phyloP scores from a whole-genome alignment of 2,329 filamentous ascomycete species.

The Phaeoacremonium minimum region DNA sequence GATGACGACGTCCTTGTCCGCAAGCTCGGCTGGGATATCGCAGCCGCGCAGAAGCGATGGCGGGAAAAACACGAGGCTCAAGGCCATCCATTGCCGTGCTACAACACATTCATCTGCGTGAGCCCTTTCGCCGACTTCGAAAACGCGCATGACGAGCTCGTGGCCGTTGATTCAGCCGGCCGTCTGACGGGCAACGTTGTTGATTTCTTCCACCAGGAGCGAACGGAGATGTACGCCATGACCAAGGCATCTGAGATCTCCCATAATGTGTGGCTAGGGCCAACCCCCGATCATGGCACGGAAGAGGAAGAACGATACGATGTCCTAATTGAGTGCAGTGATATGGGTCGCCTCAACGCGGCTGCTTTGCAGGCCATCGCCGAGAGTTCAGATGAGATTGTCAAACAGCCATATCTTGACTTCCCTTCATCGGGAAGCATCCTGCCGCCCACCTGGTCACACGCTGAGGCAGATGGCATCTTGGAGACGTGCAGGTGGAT shows the following conservation, averaged over 20 bases:
- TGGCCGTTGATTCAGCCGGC: slow-evolving; percentile 71
- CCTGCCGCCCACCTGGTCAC: slow-evolving; percentile 76
- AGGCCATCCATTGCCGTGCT: slow-evolving; percentile 54
- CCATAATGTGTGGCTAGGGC: slow-evolving; percentile 84
- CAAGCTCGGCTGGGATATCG: slow-evolving; percentile 64
- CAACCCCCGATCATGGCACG: slow-evolving; percentile 68
- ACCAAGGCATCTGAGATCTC: slow-evolving; percentile 85
- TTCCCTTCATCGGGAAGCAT: slow-evolving; percentile 96
- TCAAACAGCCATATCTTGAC: slow-evolving; percentile 50
- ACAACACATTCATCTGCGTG: slow-evolving; percentile 78
- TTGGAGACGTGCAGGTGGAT: slow-evolving; percentile 89
- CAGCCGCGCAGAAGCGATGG: slow-evolving; percentile 74
- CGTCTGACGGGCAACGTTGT: slow-evolving; percentile 71
- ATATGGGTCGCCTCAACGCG: slow-evolving; percentile 73
- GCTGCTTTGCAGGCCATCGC: slow-evolving; percentile 61
- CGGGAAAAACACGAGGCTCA: slow-evolving; percentile 57
- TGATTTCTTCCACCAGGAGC: slow-evolving; percentile 87
- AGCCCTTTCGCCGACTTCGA: slow-evolving; percentile 70
- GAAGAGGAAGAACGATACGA: slow-evolving; percentile 66
- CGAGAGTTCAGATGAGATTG: slow-evolving; percentile 44
- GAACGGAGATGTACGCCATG: slow-evolving; percentile 91
- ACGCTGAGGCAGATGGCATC: slow-evolving; percentile 77
- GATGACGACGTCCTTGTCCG: slow-evolving; percentile 59
- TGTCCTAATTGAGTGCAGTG: slow-evolving; percentile 82
- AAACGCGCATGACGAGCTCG: slow-evolving; percentile 60